Evolutionary conservation across 805 yeast genomes (phyloP).

Genomic region (Vanderwaltozyma yarrowii): DNA sequence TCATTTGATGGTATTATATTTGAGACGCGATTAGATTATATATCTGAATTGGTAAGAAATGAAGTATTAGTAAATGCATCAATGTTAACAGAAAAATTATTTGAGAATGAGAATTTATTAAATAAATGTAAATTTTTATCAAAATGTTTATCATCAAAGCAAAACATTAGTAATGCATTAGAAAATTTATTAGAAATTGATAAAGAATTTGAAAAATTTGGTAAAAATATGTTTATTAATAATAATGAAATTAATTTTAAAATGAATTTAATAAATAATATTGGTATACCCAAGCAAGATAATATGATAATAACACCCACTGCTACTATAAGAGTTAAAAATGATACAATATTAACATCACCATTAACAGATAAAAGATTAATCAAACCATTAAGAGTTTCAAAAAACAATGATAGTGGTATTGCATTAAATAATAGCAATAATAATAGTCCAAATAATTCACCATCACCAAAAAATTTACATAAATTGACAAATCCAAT

Average conservation of each 20-base stretch:
- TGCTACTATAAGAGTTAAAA: background rate
- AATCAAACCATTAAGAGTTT: background rate
- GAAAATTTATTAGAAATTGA: slow-evolving; percentile 27
- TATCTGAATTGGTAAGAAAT: slow-evolving; percentile 41
- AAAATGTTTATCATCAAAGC: slow-evolving; percentile 10
- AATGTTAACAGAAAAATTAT: slow-evolving; percentile 41
- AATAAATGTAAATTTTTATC: slow-evolving; percentile 18
- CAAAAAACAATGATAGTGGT: slow-evolving; percentile 1
- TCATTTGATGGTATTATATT: slow-evolving; percentile 33
- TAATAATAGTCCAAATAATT: background rate
- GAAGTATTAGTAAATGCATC: slow-evolving; percentile 49
- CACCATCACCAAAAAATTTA: slow-evolving; percentile 4
- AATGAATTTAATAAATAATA: background rate
- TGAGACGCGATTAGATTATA: slow-evolving; percentile 31
- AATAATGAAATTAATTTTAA: background rate
- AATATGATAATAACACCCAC: no score
- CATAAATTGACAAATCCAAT: slow-evolving; percentile 2
- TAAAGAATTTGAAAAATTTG: slow-evolving; percentile 30
- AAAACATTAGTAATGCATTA: slow-evolving; percentile 18
- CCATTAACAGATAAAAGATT: slow-evolving; percentile 1
- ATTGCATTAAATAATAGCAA: background rate
- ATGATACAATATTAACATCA: background rate
- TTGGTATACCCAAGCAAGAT: no score
- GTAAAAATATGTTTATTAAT: slow-evolving; percentile 5
- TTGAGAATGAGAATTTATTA: slow-evolving; percentile 21